Evolutionary conservation across 1,139 yeast genomes (phyloP).

Genomic region (Debaryomyces udenii): DNA sequence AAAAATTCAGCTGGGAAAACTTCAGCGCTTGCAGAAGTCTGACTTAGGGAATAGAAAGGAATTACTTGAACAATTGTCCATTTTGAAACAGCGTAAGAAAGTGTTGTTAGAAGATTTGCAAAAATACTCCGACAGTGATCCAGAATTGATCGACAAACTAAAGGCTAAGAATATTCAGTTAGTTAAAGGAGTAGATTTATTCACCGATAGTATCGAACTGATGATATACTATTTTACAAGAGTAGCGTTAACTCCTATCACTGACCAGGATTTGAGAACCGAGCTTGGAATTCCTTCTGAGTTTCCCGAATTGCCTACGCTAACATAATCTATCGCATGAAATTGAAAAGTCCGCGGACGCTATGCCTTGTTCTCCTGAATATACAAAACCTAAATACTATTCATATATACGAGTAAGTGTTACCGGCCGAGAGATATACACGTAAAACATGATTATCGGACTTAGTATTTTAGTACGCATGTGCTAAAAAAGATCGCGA

Average conservation of each 20-base stretch:
- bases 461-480: too few relatives aligned
- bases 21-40: conserved; percentile 8
- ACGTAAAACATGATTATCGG: too few relatives aligned
- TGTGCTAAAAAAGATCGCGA: too few relatives aligned
- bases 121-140: conserved; percentile 9
- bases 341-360: background rate
- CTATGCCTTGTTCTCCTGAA: too few relatives aligned
- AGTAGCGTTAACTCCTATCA: conserved; percentile 11
- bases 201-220: conserved; percentile 18
- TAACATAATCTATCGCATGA: background rate
- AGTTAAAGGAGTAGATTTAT: conserved; percentile 16
- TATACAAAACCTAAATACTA: too few relatives aligned
- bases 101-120: conserved; percentile 8
- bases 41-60: conserved; percentile 9
- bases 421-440: too few relatives aligned
- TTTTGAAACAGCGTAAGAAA: conserved; percentile 2
- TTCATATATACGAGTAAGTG: too few relatives aligned
- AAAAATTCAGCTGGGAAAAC: conserved; percentile 10
- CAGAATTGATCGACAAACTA: conserved; percentile 8
- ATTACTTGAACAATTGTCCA: conserved; percentile 8
- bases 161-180: conserved; percentile 6
- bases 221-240: conserved; percentile 17
- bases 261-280: conserved; percentile 13
- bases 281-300: conserved; percentile 21
- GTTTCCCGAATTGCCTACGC: conserved; percentile 15